Percentiles rank a stretch among this genome's conserved stretches.
Conservation (phyloP, 2,329 filamentous ascomycete species). For the Calonectria pseudoreteaudii region DNA sequence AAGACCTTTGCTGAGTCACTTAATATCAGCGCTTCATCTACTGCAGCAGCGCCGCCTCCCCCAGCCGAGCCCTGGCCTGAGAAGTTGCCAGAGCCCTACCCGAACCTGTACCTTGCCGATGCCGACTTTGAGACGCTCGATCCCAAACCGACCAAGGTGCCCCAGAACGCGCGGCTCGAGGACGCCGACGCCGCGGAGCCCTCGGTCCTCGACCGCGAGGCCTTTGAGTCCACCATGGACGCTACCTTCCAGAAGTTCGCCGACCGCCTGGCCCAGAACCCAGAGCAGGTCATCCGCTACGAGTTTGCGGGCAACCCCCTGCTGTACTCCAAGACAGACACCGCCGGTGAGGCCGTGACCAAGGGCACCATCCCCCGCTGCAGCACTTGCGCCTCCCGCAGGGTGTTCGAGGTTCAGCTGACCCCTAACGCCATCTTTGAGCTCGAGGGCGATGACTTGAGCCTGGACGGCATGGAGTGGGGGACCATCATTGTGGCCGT, state of each 20-base stretch:
- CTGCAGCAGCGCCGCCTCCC: constrained; percentile 36
- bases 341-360: constrained; percentile 74
- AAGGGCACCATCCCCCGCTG: constrained; percentile 77
- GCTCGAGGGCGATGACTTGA: constrained; percentile 81
- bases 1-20: constrained; percentile 81
- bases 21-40: constrained; percentile 71
- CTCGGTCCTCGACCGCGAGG: constrained; percentile 71
- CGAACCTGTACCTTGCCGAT: constrained; percentile 82
- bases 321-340: constrained; percentile 83
- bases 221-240: constrained; percentile 81
- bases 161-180: constrained; percentile 59
- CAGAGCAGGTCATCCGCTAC: constrained; percentile 84
- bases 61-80: constrained; percentile 81
- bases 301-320: constrained; percentile 80
- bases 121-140: constrained; percentile 93
- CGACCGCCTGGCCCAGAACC: constrained; percentile 81
- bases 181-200: constrained; percentile 54
- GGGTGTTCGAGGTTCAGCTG: constrained; percentile 92
- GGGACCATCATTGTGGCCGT: constrained; percentile 90
- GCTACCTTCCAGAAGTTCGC: constrained; percentile 84
- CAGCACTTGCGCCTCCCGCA: constrained; percentile 76
- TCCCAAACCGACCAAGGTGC: constrained; percentile 62
- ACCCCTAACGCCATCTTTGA: constrained; percentile 91
- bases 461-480: constrained; percentile 95
- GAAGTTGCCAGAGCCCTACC: constrained; percentile 77